A percentile compares a stretch with the other conserved stretches of the same genome.
phyloP scores from a whole-genome alignment of 1,284 basidiomycete genomes.

The Moesziomyces globuligerus region DNA sequence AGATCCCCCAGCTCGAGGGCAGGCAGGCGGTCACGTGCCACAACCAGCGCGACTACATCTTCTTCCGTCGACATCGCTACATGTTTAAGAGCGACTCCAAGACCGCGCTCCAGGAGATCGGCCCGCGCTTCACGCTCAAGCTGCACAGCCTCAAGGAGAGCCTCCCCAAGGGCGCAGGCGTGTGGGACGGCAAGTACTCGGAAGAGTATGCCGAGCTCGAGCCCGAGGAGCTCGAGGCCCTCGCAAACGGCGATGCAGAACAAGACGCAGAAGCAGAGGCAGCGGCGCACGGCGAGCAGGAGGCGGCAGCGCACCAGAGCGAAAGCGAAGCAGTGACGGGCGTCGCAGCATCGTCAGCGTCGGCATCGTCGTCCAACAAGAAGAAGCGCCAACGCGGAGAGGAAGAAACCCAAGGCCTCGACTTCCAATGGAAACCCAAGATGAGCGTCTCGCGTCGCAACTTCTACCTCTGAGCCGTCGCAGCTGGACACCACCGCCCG shows the following conservation, averaged over 20 bases:
- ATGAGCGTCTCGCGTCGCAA: constrained; percentile 58
- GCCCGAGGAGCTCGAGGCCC: constrained; percentile 51
- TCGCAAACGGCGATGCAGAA: constrained; percentile 17
- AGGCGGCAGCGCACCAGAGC: neutral
- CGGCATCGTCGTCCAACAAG: constrained; percentile 2
- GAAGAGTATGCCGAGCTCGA: constrained; percentile 51
- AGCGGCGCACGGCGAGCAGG: neutral
- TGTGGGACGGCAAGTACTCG: constrained; percentile 74
- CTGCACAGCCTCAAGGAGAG: constrained; percentile 88
- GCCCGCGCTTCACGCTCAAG: constrained; percentile 95
- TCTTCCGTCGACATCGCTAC: constrained; percentile 95
- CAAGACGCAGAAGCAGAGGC: constrained; percentile 12
- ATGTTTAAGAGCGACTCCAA: constrained; percentile 83
- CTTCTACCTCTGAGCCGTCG: constrained; percentile 49
- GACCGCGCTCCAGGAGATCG: constrained; percentile 95
- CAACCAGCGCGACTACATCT: constrained; percentile 97
- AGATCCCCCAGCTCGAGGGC: constrained; percentile 93
- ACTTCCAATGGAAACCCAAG: constrained; percentile 66
- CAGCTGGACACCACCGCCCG: too few species aligned
- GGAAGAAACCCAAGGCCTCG: constrained; percentile 50
- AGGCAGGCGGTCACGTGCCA: constrained; percentile 97
- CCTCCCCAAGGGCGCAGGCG: constrained; percentile 73
- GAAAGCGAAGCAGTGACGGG: neutral
- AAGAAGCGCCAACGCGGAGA: constrained; percentile 44
- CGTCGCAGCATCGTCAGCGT: neutral